phyloP scores from a whole-genome alignment of 768 basidiomycete genomes.

The Saitozyma sp. region DNA sequence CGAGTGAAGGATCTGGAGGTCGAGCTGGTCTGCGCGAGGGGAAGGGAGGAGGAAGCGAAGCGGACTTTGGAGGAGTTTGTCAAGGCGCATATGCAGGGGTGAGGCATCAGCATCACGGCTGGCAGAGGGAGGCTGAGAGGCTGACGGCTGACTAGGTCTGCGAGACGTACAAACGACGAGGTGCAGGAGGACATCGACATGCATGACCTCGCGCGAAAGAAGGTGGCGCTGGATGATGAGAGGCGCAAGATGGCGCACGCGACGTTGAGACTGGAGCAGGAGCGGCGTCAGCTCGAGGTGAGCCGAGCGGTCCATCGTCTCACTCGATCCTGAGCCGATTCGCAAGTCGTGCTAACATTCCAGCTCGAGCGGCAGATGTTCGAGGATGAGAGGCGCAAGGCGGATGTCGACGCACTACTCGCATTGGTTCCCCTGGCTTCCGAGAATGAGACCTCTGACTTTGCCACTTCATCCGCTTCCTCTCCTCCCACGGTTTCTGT shows the following conservation, averaged over 20 bases:
- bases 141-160: no score
- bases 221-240: slow-evolving; percentile 31
- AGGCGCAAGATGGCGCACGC: slow-evolving; percentile 20
- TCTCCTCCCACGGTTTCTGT: slow-evolving; percentile 8
- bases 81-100: slow-evolving; percentile 17
- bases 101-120: no score
- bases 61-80: slow-evolving; percentile 36
- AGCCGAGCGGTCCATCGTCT: slow-evolving; percentile 6
- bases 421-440: slow-evolving; percentile 20
- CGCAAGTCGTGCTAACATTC: slow-evolving; percentile 5
- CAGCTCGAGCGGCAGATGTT: slow-evolving; percentile 42
- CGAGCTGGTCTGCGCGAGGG: slow-evolving; percentile 34
- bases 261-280: slow-evolving; percentile 21
- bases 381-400: slow-evolving; percentile 34
- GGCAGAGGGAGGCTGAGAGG: no score
- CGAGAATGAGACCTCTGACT: background rate
- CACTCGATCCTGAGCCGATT: no score
- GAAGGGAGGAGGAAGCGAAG: slow-evolving; percentile 41
- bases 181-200: slow-evolving; percentile 15
- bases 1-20: slow-evolving; percentile 47
- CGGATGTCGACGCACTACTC: slow-evolving; percentile 29
- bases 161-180: no score
- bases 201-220: slow-evolving; percentile 13
- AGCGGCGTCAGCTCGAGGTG: slow-evolving; percentile 43
- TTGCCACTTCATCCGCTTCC: background rate